Evolutionary conservation across 352 stramenopile species (phyloP), one percentile per base, ranked within the genome.

Genomic region (Phytopythium aichiense): DNA sequence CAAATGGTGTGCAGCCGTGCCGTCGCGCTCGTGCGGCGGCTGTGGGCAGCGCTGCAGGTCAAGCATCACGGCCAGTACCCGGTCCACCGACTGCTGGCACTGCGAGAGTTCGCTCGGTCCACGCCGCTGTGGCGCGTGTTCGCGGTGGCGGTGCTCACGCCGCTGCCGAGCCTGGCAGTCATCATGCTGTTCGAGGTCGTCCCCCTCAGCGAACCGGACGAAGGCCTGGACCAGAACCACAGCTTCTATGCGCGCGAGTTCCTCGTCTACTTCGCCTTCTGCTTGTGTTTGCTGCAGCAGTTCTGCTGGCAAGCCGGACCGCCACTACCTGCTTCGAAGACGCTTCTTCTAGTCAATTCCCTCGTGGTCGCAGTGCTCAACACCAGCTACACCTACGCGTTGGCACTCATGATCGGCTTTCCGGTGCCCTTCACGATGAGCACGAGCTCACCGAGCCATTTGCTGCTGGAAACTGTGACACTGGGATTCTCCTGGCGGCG

Each of bases 361-460:
- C 23, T 68, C 2, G 50, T 68, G 12, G 53, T 56, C 2, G 58
- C 56, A 3, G 33, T 46, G 13, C 38, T 65, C 0, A 61, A 33
- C n/a, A 55, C 35, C 3, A n/a, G 46, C 28, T 31, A 59, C 2
- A 18, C 67, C n/a, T 66, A 70, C 30, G 12, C 16, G 6, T 12
- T 73, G 4, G 64, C 64, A 0, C 7, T 64, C 15, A 7, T n/a
- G 0, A 67, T 82, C 31, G 74, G 74, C 0, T 79, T 73, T 38
- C 74, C 74, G 4, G 43, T 79, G 15, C 74, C 71, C 1, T 79
- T 82, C 52, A 65, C 60, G 23, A 69, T 82, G 13, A 58, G 67
- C 8, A 60, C 63, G 1, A 45, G 56, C 22, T 58, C 55, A 46
- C 40, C 63, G 8, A 31, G 52, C 15, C 66, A 64, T 58, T 7